Percentiles rank a stretch among this genome's conserved stretches.
These are phyloP conservation scores for Metschnikowia peoriensis DNA, from an alignment of 805 yeast species.

Conservation along the genomic window DNA sequence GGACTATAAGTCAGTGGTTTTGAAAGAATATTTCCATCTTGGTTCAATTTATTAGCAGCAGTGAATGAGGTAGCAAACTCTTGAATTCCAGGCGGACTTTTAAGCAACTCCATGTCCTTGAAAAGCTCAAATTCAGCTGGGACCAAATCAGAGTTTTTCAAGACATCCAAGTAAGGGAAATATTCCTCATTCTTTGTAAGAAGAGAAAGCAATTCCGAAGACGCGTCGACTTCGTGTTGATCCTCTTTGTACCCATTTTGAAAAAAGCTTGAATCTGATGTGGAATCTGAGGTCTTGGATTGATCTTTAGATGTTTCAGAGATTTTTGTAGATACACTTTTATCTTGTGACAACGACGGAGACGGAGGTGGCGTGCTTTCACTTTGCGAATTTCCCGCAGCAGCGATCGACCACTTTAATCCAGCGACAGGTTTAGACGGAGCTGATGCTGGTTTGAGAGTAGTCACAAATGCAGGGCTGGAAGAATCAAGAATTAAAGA, in stretches of 20 bases:
- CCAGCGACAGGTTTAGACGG: constrained; percentile 55
- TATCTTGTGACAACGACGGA: constrained; percentile 2
- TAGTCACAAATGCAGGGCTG: constrained; percentile 41
- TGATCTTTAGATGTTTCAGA: background rate
- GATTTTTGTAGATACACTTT: background rate
- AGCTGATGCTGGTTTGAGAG: constrained; percentile 53
- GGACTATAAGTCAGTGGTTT: constrained; percentile 21
- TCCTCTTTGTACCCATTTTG: constrained; percentile 1
- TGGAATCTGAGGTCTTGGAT: background rate
- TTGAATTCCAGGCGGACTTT: constrained; percentile 43
- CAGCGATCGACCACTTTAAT: constrained; percentile 57
- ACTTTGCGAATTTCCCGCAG: constrained; percentile 32
- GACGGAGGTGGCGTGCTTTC: constrained; percentile 6
- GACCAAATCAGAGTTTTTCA: constrained; percentile 31
- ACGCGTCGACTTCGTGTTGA: constrained; percentile 15
- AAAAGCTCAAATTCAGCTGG: constrained; percentile 33
- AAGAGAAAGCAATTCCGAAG: constrained; percentile 19
- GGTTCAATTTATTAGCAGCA: constrained; percentile 28
- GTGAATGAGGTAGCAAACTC: constrained; percentile 39
- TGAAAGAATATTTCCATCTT: constrained; percentile 25
- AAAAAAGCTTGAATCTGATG: background rate
- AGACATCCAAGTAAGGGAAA: constrained; percentile 24
- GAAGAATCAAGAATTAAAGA: constrained; percentile 24
- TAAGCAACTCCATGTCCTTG: constrained; percentile 32
- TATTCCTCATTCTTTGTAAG: constrained; percentile 21